A percentile compares a stretch with the other conserved stretches of the same genome.
These are phyloP conservation scores for Beauveria caledonica DNA, from an alignment of 2,329 filamentous ascomycete species.

Conservation along the genomic window DNA sequence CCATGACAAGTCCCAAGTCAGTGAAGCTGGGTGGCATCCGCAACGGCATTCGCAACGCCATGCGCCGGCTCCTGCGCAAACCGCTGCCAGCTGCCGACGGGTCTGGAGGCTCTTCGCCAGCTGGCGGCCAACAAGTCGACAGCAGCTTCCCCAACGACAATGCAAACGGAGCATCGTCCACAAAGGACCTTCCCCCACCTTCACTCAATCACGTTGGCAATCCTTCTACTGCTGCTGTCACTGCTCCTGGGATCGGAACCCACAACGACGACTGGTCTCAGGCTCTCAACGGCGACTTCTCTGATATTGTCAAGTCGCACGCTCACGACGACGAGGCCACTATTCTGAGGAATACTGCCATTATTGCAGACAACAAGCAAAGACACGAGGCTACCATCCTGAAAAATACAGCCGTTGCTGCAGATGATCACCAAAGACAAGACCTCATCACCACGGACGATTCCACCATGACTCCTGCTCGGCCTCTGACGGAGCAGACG, in stretches of 20 bases:
- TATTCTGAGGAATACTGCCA: neutral
- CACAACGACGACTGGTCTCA: slow-evolving; percentile 4
- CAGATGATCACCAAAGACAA: neutral
- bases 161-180: neutral
- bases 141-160: neutral
- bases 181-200: neutral
- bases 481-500: slow-evolving; percentile 23
- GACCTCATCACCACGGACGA: neutral
- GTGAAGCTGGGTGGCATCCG: slow-evolving; percentile 24
- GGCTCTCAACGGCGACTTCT: slow-evolving; percentile 1
- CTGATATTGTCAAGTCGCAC: slow-evolving; percentile 5
- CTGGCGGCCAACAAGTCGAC: slow-evolving; percentile 1
- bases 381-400: neutral
- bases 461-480: slow-evolving; percentile 4
- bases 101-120: slow-evolving; percentile 5
- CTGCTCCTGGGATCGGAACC: neutral
- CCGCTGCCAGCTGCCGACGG: neutral
- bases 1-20: slow-evolving; percentile 23
- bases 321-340: neutral
- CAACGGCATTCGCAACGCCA: slow-evolving; percentile 19
- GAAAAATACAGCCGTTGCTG: neutral
- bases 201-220: neutral
- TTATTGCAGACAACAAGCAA: neutral
- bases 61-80: slow-evolving; percentile 23
- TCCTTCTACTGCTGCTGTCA: neutral